Conservation (phyloP, 2,329 filamentous ascomycete genomes). For the Ophiosphaerella herpotricha region DNA sequence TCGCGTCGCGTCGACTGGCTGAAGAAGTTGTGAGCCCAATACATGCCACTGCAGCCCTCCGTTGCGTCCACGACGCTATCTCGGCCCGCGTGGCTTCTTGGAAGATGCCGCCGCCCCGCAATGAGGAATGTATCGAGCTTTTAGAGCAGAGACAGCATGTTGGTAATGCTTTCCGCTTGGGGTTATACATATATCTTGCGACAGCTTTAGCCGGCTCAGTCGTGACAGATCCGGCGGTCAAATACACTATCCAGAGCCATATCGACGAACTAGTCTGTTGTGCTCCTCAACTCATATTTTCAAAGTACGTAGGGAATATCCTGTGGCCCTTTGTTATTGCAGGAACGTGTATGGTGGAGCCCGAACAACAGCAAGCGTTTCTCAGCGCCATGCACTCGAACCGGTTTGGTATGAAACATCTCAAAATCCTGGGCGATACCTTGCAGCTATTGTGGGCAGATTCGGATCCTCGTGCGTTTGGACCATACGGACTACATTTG, state of each 20-base stretch:
- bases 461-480: not conserved
- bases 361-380: not conserved
- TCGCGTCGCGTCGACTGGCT: not conserved
- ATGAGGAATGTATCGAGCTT: not conserved
- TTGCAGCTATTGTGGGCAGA: not conserved
- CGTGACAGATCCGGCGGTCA: not conserved
- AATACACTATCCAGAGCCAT: not conserved
- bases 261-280: not conserved
- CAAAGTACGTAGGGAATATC: not conserved
- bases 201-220: not conserved
- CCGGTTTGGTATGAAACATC: not conserved
- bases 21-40: not conserved
- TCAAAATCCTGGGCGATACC: not conserved
- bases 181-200: not conserved
- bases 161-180: not conserved
- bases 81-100: not conserved
- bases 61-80: not conserved
- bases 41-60: not conserved
- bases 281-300: not conserved
- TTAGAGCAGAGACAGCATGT: not conserved
- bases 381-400: not conserved
- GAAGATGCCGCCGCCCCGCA: not conserved
- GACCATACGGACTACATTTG: not conserved
- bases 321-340: not conserved
- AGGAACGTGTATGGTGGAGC: not conserved